These are phyloP conservation scores for Luffa aegyptiaca DNA, from an alignment of 306 rosid genomes.

Conservation along the genomic window DNA sequence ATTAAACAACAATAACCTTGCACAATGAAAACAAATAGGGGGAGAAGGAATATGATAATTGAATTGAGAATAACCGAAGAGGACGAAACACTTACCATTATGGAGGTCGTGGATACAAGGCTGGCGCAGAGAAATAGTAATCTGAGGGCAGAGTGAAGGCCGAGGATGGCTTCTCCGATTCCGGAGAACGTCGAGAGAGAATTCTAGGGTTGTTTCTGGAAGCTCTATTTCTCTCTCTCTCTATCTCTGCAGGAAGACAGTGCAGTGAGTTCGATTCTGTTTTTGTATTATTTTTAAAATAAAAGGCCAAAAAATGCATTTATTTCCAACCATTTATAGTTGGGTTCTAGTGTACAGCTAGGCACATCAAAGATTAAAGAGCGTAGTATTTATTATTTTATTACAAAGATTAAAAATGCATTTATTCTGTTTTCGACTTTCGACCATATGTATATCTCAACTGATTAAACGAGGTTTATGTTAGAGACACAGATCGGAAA, in stretches of 20 bases:
- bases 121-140: neutral
- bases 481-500: too few species aligned
- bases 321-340: neutral
- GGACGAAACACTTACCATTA: neutral
- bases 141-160: neutral
- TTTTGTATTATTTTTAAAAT: neutral
- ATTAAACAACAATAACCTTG: neutral
- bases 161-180: neutral
- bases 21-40: neutral
- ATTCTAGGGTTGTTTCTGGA: conserved; percentile 10
- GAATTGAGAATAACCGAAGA: neutral
- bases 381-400: too few species aligned
- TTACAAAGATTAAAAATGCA: too few species aligned
- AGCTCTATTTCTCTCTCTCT: conserved; percentile 9
- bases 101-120: neutral
- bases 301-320: neutral
- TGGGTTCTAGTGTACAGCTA: too few species aligned
- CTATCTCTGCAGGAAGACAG: neutral
- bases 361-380: too few species aligned
- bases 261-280: neutral
- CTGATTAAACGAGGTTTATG: too few species aligned
- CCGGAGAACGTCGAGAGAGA: conserved; percentile 8
- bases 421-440: too few species aligned
- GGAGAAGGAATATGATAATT: neutral
- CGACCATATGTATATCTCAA: too few species aligned